phyloP scores from a whole-genome alignment of 2,329 filamentous ascomycete genomes.

The Alternaria burnsii region DNA sequence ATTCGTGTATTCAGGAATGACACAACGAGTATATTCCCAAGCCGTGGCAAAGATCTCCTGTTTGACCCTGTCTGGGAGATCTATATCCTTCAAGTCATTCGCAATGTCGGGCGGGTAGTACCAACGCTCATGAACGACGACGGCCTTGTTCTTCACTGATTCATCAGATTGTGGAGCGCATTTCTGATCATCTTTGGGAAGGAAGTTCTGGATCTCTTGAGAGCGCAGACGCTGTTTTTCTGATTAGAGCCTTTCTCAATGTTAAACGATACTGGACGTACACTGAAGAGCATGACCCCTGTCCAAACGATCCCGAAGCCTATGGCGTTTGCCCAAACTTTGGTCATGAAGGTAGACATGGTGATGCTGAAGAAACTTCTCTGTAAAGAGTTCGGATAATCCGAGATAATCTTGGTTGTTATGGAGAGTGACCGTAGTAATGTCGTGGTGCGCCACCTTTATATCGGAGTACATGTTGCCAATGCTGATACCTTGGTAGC shows the following conservation, averaged over 20 bases:
- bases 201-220: neutral
- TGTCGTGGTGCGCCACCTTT: neutral
- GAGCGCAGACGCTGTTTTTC: neutral
- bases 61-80: constrained; percentile 3
- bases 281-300: neutral
- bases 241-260: neutral
- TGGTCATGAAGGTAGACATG: neutral
- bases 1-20: constrained; percentile 33
- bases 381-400: neutral
- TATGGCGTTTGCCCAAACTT: neutral
- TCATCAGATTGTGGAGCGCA: neutral
- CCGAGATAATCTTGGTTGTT: neutral
- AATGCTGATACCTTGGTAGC: neutral
- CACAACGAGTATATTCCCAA: constrained; percentile 32
- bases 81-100: constrained; percentile 10
- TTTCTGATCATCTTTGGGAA: neutral
- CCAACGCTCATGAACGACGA: constrained; percentile 6
- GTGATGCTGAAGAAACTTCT: neutral
- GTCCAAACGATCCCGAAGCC: constrained; percentile 1
- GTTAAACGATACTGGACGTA: neutral
- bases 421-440: neutral
- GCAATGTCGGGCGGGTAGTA: constrained; percentile 12
- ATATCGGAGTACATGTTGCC: neutral
- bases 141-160: neutral
- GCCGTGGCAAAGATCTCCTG: constrained; percentile 28